Base-by-base conservation (phyloP, 306 rosid species). In the Corylus americana region DNA sequence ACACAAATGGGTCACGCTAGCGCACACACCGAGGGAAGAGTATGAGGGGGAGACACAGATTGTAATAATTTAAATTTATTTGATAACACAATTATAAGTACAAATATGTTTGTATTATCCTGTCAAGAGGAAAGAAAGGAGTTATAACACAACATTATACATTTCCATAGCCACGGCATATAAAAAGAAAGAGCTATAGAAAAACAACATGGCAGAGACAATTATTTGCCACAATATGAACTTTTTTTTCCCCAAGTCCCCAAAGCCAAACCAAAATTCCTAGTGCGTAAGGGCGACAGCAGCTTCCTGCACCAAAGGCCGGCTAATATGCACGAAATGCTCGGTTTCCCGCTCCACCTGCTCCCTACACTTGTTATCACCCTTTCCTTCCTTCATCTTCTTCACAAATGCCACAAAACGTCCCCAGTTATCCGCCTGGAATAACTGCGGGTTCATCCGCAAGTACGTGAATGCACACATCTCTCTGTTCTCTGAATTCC, bases 381-480 rank as follows among this genome's bases (percentile, higher is more conserved):
- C 50, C 82, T 90, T 93, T 57, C 94, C 97, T 85, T 91, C 98
- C 79, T 88, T 96, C 93, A 96, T 93, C 88, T 89, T 90, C 90
- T 96, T 96, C 86, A 96, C 99, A 84, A 96, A 93, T 0, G 80
- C 89, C 77, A 93, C 97, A 78, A 96, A 96, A 48, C 78, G 83
- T 64, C 97, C 89, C 98, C 98, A 91, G 49, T 93, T 88, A n/a
- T 93, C 92, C 0, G 91, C 83, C 70, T 96, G 88, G 72, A 93
- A 96, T 80, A 96, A 48, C 0, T 93, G 89, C 0, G 88, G 96
- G 71, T 82, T 93, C 99, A 96, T 96, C 91, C 99, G 86, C 88
- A 93, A 69, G 82, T 96, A 96, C 0, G 99, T 96, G 81, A 96
- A 96, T 0, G 99, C 98, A 55, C 96, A 89, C 98, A 96, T 93